Percentiles rank a stretch among this genome's conserved stretches.
phyloP scores from a whole-genome alignment of 225 moss, liverwort and hornwort genomes.

The Polytrichum commune region DNA sequence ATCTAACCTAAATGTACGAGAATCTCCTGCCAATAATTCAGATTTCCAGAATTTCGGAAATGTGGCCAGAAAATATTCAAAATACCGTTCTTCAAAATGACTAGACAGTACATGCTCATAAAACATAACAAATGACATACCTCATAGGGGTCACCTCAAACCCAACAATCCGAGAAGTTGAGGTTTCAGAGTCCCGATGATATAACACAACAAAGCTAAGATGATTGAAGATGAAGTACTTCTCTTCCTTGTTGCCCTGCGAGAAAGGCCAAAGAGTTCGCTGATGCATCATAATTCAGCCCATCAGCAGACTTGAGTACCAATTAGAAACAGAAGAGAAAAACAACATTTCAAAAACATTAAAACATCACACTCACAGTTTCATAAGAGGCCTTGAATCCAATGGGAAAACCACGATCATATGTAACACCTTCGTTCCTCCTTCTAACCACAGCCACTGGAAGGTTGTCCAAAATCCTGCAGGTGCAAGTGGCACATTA shows the following conservation, averaged over 20 bases:
- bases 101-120: too few species aligned
- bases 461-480: slow-evolving; percentile 89
- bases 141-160: slow-evolving; percentile 71
- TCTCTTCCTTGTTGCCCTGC: slow-evolving; percentile 51
- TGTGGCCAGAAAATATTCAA: too few species aligned
- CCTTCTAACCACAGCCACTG: slow-evolving; percentile 49
- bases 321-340: background rate
- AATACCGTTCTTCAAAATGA: too few species aligned
- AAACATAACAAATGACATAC: slow-evolving; percentile 14
- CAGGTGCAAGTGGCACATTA: too few species aligned
- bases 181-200: slow-evolving; percentile 54
- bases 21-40: too few species aligned
- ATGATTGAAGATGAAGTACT: slow-evolving; percentile 73
- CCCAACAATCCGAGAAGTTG: slow-evolving; percentile 72
- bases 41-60: too few species aligned
- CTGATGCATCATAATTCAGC: background rate
- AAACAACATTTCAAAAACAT: background rate
- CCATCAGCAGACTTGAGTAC: background rate
- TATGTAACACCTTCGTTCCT: slow-evolving; percentile 35
- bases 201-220: slow-evolving; percentile 59
- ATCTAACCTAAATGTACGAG: too few species aligned
- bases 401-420: slow-evolving; percentile 75
- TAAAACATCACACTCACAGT: slow-evolving; percentile 9
- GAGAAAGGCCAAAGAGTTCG: background rate
- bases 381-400: slow-evolving; percentile 36